These are phyloP conservation scores for Yamadazyma mexicana DNA, from an alignment of 1,139 yeast species.

Conservation along the genomic window DNA sequence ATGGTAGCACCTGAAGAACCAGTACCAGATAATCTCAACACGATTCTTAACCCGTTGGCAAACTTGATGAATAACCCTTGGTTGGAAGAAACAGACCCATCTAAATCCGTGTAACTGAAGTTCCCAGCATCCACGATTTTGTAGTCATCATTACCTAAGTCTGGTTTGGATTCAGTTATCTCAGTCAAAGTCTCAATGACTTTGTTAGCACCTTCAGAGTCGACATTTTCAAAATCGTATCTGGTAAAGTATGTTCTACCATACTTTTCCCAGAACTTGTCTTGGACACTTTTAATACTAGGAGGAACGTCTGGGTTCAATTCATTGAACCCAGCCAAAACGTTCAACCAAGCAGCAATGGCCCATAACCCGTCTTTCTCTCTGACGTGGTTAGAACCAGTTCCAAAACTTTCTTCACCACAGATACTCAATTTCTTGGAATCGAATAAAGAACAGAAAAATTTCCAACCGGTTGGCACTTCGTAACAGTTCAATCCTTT, in stretches of 20 bases:
- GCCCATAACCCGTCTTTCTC: conserved; percentile 99
- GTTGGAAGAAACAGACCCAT: conserved; percentile 85
- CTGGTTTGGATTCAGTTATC: conserved; percentile 29
- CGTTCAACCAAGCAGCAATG: conserved; percentile 93
- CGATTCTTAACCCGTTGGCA: conserved; percentile 79
- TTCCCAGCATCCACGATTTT: conserved; percentile 76
- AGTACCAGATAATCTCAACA: conserved; percentile 93
- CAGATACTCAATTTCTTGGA: conserved; percentile 91
- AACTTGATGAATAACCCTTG: conserved; percentile 91
- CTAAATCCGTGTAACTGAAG: conserved; percentile 90
- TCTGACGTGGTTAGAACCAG: conserved; percentile 95
- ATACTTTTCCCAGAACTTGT: conserved; percentile 84
- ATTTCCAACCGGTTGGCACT: conserved; percentile 99
- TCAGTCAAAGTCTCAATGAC: conserved; percentile 59
- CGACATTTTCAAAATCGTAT: conserved; percentile 87
- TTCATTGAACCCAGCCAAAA: conserved; percentile 76
- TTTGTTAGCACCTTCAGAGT: conserved; percentile 70
- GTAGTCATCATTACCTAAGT: conserved; percentile 48
- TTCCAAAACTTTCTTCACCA: conserved; percentile 98
- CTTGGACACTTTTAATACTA: conserved; percentile 78
- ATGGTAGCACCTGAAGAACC: conserved; percentile 99
- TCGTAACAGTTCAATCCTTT: conserved; percentile 80
- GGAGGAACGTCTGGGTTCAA: conserved; percentile 53
- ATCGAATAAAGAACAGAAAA: conserved; percentile 93
- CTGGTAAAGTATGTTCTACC: conserved; percentile 98